A percentile compares a stretch with the other conserved stretches of the same genome.
Evolutionary conservation across 1,284 basidiomycete species (phyloP).

Genomic region (Wolfiporia cocos): DNA sequence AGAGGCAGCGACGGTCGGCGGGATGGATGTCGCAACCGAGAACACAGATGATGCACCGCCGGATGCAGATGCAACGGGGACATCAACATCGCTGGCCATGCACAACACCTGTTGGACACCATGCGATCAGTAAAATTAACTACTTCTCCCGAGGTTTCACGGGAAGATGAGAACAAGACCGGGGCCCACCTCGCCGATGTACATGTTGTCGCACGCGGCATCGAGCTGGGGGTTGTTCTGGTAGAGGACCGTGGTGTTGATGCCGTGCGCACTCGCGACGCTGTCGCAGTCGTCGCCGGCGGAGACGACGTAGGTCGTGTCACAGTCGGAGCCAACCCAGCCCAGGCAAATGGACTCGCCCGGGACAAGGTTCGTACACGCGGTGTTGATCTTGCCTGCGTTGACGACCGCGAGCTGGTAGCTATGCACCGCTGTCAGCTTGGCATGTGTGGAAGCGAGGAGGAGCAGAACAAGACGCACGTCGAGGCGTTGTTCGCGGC

Average conservation of each 20-base stretch:
- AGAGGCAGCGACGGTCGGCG: too few species aligned
- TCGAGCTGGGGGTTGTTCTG: conserved; percentile 68
- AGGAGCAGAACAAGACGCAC: conserved; percentile 32
- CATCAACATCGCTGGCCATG: conserved; percentile 13
- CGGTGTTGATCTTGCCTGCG: conserved; percentile 36
- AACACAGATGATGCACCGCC: too few species aligned
- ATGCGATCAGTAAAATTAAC: not conserved
- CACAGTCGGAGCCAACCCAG: conserved; percentile 26
- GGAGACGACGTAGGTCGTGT: conserved; percentile 36
- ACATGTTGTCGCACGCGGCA: conserved; percentile 52
- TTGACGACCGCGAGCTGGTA: conserved; percentile 70
- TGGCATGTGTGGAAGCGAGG: too few species aligned
- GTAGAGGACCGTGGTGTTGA: conserved; percentile 48
- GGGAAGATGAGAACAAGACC: not conserved
- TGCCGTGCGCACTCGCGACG: conserved; percentile 28
- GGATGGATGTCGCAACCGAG: too few species aligned
- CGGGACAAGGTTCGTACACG: conserved; percentile 52
- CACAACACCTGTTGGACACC: conserved; percentile 44
- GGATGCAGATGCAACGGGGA: not conserved
- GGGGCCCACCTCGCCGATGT: conserved; percentile 54
- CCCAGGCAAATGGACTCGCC: conserved; percentile 36
- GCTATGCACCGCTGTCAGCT: conserved; percentile 34
- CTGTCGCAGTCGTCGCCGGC: conserved; percentile 44
- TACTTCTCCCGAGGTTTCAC: conserved; percentile 6
- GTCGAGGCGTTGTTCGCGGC: conserved; percentile 60